Evolutionary conservation across 169 alveolate genomes (phyloP).

Genomic region (Plasmodium inui): DNA sequence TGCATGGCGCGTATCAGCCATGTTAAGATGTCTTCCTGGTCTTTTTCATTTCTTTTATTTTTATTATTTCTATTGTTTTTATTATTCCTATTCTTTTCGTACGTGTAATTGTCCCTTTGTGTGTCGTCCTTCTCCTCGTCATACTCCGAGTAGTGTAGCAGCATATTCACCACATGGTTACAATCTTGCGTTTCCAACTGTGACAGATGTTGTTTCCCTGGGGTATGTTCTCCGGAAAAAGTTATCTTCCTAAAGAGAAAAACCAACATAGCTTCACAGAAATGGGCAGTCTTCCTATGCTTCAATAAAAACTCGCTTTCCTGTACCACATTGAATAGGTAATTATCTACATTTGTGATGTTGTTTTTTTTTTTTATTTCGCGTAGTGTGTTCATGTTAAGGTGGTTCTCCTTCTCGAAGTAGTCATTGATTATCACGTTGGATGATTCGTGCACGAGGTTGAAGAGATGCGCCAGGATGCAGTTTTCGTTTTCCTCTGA

Average conservation of each 20-base stretch:
- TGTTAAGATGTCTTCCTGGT: neutral
- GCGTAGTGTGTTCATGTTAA: neutral
- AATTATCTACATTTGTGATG: slow-evolving; percentile 26
- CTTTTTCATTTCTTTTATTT: neutral
- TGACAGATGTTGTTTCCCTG: neutral
- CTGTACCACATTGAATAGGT: slow-evolving; percentile 12
- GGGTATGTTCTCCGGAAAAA: neutral
- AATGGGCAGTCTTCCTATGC: slow-evolving; percentile 16
- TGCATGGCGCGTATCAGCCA: neutral
- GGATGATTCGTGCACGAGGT: slow-evolving; percentile 43
- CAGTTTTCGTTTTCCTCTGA: slow-evolving; percentile 44
- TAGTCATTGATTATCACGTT: slow-evolving; percentile 43
- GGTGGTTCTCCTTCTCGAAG: slow-evolving; percentile 41
- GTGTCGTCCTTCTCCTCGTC: neutral
- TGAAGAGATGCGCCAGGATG: slow-evolving; percentile 32
- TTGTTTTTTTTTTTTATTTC: slow-evolving; percentile 64
- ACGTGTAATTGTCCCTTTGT: neutral
- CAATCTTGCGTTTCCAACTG: slow-evolving; percentile 8
- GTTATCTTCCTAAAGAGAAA: slow-evolving; percentile 34
- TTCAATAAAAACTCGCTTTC: slow-evolving; percentile 49
- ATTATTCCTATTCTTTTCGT: neutral
- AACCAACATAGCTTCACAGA: slow-evolving; percentile 43
- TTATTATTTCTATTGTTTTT: neutral
- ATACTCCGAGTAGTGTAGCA: slow-evolving; percentile 4
- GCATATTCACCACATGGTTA: slow-evolving; percentile 51